A percentile compares a stretch with the other conserved stretches of the same genome.
Evolutionary conservation across 441 rosid species (phyloP).

Genomic region (Viola pubescens): DNA sequence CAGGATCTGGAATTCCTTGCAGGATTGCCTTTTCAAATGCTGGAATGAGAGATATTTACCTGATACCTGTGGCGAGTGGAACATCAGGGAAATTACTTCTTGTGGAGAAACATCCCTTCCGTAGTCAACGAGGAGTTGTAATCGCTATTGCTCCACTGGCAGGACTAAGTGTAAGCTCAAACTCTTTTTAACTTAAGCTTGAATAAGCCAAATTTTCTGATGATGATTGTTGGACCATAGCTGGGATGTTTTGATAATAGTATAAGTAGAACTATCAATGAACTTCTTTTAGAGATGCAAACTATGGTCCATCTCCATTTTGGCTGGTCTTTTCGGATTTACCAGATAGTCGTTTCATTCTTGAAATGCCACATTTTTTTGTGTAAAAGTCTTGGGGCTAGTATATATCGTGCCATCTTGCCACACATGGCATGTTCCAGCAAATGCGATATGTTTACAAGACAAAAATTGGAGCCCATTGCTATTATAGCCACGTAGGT

Average conservation of each 20-base stretch:
- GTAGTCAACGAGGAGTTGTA: slow-evolving; percentile 48
- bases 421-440: too few species aligned
- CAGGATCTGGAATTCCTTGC: slow-evolving; percentile 57
- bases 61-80: slow-evolving; percentile 39
- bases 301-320: background rate
- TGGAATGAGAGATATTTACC: slow-evolving; percentile 48
- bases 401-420: too few species aligned
- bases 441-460: too few species aligned
- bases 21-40: slow-evolving; percentile 61
- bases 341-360: background rate
- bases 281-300: background rate
- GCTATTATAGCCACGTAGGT: too few species aligned
- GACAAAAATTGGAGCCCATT: too few species aligned
- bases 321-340: background rate
- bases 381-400: too few species aligned
- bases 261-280: slow-evolving; percentile 3
- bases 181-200: background rate
- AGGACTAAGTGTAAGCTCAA: slow-evolving; percentile 44
- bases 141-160: slow-evolving; percentile 65
- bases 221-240: background rate
- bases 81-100: slow-evolving; percentile 52
- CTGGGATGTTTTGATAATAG: background rate
- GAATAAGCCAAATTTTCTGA: background rate
- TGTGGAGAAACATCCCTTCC: slow-evolving; percentile 69
- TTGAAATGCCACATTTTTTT: background rate